These are phyloP conservation scores for Leptomonas seymouri DNA, from an alignment of 208 protist genomes.

Conservation along the genomic window DNA sequence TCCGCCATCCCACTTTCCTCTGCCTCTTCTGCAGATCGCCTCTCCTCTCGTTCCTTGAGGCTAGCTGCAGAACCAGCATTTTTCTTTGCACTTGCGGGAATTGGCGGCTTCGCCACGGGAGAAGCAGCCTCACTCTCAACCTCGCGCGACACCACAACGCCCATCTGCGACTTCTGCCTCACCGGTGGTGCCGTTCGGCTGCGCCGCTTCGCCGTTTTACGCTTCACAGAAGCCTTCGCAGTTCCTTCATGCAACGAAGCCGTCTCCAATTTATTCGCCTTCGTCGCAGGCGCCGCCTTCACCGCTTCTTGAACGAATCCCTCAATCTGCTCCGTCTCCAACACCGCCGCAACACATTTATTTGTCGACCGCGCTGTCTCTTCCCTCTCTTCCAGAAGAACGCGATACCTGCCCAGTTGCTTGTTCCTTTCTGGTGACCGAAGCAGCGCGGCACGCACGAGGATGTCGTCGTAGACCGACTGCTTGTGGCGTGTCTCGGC, in stretches of 20 bases:
- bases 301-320: not conserved
- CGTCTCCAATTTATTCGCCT: not conserved
- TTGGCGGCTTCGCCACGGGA: not conserved
- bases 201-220: not conserved
- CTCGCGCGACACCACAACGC: not conserved
- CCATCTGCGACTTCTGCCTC: not conserved
- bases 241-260: not conserved
- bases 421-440: conserved; percentile 33
- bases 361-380: not conserved
- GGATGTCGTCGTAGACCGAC: conserved; percentile 83
- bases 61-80: not conserved
- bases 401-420: conserved; percentile 23
- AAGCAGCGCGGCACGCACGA: conserved; percentile 54
- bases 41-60: not conserved
- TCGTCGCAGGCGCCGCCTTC: not conserved
- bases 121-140: not conserved
- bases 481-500: conserved; percentile 53
- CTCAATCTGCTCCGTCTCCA: not conserved
- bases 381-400: conserved; percentile 1
- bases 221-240: not conserved
- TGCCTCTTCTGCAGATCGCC: not conserved
- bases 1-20: not conserved
- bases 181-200: not conserved
- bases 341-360: not conserved
- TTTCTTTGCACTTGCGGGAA: not conserved